Conservation (phyloP, 2,329 filamentous ascomycete genomes). For the Fusarium anthophilum region DNA sequence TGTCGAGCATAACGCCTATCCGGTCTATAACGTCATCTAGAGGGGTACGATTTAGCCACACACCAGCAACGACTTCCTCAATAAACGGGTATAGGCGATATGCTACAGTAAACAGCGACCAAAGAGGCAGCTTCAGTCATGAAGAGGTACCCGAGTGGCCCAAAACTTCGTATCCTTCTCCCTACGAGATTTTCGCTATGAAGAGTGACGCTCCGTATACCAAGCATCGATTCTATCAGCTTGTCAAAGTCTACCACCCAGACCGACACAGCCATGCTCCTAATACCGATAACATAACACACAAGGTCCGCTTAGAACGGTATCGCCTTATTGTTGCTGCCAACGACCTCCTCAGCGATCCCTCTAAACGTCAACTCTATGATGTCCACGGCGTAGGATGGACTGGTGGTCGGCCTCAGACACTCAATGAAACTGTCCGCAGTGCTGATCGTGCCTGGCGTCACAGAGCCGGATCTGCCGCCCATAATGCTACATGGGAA, state of each 20-base stretch:
- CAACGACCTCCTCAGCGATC: constrained; percentile 87
- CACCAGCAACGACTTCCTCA: constrained; percentile 1
- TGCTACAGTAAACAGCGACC: constrained; percentile 33
- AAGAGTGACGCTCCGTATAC: constrained; percentile 73
- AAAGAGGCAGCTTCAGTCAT: not conserved
- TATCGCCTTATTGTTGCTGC: constrained; percentile 90
- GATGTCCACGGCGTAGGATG: constrained; percentile 86
- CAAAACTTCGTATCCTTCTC: constrained; percentile 68
- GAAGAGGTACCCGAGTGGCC: constrained; percentile 56
- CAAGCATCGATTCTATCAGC: constrained; percentile 85
- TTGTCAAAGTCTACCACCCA: constrained; percentile 96
- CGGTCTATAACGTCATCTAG: constrained; percentile 40
- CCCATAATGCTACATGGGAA: constrained; percentile 92
- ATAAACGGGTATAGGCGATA: constrained; percentile 26
- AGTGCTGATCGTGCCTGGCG: constrained; percentile 60
- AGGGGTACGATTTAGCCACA: constrained; percentile 14
- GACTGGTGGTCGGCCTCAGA: constrained; percentile 67
- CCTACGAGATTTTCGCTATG: constrained; percentile 85
- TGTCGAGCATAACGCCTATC: constrained; percentile 15
- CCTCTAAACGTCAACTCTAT: constrained; percentile 80
- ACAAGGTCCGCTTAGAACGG: constrained; percentile 78
- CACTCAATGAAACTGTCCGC: constrained; percentile 53
- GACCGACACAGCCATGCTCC: constrained; percentile 64
- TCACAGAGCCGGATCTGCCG: constrained; percentile 56
- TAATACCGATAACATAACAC: constrained; percentile 49